These are phyloP conservation scores for Xenosphaeropsis pyriputrescens DNA, from an alignment of 2,329 filamentous ascomycete genomes.

Conservation along the genomic window DNA sequence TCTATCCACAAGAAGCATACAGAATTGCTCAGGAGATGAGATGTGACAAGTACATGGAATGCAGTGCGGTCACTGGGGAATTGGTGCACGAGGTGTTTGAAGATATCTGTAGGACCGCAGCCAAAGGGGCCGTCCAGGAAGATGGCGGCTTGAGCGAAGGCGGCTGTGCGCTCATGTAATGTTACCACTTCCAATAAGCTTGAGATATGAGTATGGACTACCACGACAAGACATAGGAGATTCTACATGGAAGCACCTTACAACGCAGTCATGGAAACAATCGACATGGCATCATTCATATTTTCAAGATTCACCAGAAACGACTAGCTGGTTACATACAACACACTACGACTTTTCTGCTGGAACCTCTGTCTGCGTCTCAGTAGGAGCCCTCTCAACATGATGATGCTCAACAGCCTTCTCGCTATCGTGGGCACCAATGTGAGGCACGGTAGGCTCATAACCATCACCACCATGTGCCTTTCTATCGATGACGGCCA, in stretches of 20 bases:
- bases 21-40: conserved; percentile 39
- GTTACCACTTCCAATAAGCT: too few species aligned
- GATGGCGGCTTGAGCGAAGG: conserved; percentile 35
- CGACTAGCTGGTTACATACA: too few species aligned
- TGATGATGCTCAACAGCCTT: background rate
- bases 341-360: too few species aligned
- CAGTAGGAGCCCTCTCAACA: background rate
- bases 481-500: background rate
- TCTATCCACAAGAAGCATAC: conserved; percentile 47
- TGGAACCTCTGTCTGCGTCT: too few species aligned
- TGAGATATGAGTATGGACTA: too few species aligned
- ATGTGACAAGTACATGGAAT: conserved; percentile 49
- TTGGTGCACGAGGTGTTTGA: conserved; percentile 41
- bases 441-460: background rate
- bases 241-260: too few species aligned
- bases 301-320: too few species aligned
- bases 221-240: too few species aligned
- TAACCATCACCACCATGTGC: background rate
- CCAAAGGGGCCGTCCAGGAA: conserved; percentile 26
- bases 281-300: too few species aligned
- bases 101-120: conserved; percentile 42
- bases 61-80: conserved; percentile 45
- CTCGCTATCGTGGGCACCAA: background rate
- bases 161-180: conserved; percentile 35
- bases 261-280: too few species aligned